A percentile compares a stretch with the other conserved stretches of the same genome.
phyloP scores from a whole-genome alignment of 1,284 basidiomycete genomes.

The Fomitopsis palustris region DNA sequence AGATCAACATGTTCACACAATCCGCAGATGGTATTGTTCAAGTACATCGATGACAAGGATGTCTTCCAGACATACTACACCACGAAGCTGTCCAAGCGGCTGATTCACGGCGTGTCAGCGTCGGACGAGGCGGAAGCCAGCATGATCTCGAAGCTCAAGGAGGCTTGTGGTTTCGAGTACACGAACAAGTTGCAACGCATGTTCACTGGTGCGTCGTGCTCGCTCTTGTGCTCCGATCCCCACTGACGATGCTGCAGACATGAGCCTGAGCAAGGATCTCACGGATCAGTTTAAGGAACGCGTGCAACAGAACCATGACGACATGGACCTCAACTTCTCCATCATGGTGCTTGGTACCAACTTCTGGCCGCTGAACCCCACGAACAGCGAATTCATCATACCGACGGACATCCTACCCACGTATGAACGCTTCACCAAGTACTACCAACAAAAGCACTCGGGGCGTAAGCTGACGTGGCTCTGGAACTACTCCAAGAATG shows the following conservation, averaged over 20 bases:
- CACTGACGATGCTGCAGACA: conserved; percentile 53
- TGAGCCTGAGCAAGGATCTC: conserved; percentile 93
- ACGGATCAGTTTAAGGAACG: conserved; percentile 97
- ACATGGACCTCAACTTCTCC: conserved; percentile 87
- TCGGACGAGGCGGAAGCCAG: conserved; percentile 97
- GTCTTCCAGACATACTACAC: conserved; percentile 99
- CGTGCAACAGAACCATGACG: conserved; percentile 81
- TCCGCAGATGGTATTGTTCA: conserved; percentile 93
- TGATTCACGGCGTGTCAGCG: conserved; percentile 90
- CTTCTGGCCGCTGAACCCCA: conserved; percentile 92
- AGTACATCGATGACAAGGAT: conserved; percentile 99
- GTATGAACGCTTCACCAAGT: conserved; percentile 90
- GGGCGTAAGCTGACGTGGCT: conserved; percentile 97
- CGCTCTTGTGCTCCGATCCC: not conserved
- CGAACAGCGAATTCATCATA: conserved; percentile 83
- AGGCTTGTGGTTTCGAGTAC: conserved; percentile 98
- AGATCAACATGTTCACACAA: not conserved
- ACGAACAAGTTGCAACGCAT: conserved; percentile 97
- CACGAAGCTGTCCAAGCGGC: conserved; percentile 92
- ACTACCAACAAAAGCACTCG: conserved; percentile 92
- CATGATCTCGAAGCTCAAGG: conserved; percentile 99
- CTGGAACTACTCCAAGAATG: conserved; percentile 98
- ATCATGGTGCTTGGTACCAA: conserved; percentile 95
- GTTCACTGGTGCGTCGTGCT: conserved; percentile 77
- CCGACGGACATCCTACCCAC: conserved; percentile 85